phyloP scores from a whole-genome alignment of 2,329 filamentous ascomycete species.

The Penicillium brevicompactum region DNA sequence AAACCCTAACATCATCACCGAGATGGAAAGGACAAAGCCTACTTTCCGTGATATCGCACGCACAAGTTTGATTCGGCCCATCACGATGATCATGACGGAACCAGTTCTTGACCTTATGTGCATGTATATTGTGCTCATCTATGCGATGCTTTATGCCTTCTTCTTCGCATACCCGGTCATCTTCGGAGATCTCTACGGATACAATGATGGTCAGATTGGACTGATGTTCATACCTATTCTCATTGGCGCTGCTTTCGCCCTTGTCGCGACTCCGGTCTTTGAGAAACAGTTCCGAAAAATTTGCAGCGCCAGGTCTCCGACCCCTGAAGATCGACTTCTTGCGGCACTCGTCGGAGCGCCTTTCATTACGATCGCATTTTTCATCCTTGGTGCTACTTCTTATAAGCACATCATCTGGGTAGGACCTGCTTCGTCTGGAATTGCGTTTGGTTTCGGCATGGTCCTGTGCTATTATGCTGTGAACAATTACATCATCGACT shows the following conservation, averaged over 20 bases:
- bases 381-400: slow-evolving; percentile 66
- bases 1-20: slow-evolving; percentile 35
- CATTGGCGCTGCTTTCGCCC: slow-evolving; percentile 33
- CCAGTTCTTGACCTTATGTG: slow-evolving; percentile 56
- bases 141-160: slow-evolving; percentile 51
- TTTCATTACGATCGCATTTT: slow-evolving; percentile 65
- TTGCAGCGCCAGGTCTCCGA: slow-evolving; percentile 63
- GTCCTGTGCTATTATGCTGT: slow-evolving; percentile 76
- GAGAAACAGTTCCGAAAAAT: slow-evolving; percentile 74
- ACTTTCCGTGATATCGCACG: slow-evolving; percentile 48
- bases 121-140: slow-evolving; percentile 69
- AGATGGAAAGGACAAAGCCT: slow-evolving; percentile 31
- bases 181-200: slow-evolving; percentile 69
- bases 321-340: slow-evolving; percentile 72
- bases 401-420: slow-evolving; percentile 60
- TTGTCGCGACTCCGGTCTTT: slow-evolving; percentile 48
- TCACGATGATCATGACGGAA: slow-evolving; percentile 73
- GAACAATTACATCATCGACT: slow-evolving; percentile 75
- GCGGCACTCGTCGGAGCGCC: slow-evolving; percentile 73
- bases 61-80: slow-evolving; percentile 74
- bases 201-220: slow-evolving; percentile 39
- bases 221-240: slow-evolving; percentile 47
- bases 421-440: slow-evolving; percentile 59
- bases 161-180: slow-evolving; percentile 60
- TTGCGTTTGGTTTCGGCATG: slow-evolving; percentile 74